Conservation (phyloP, 257 asterid genomes). For the Solanum phureja region DNA sequence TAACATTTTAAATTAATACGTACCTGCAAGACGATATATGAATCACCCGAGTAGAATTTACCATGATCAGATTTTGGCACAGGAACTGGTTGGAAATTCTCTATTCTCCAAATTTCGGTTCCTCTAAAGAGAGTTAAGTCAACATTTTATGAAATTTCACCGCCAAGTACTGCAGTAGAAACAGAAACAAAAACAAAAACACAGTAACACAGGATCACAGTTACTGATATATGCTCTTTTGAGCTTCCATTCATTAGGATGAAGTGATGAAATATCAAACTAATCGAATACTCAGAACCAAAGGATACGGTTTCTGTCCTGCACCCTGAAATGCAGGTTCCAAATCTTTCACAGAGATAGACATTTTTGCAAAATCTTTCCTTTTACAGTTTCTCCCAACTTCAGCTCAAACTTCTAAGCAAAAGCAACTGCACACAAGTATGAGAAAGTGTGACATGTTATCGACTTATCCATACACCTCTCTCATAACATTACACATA, state of each 20-base stretch:
- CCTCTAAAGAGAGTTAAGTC: conserved; percentile 56
- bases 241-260: not conserved
- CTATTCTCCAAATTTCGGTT: conserved; percentile 95
- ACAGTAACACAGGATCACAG: not conserved
- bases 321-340: conserved; percentile 96
- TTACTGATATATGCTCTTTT: not conserved
- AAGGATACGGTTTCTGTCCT: conserved; percentile 89
- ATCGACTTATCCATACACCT: not conserved
- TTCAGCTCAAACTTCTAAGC: conserved; percentile 3
- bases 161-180: not conserved
- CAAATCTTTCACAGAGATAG: conserved; percentile 51
- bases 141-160: not conserved
- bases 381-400: conserved; percentile 4
- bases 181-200: not conserved
- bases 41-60: conserved; percentile 90
- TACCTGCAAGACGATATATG: conserved; percentile 88
- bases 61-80: conserved; percentile 78
- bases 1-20: not conserved
- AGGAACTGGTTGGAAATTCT: conserved; percentile 87
- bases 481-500: not conserved
- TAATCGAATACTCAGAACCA: not conserved
- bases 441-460: not conserved
- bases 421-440: conserved; percentile 10
- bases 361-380: conserved; percentile 36
- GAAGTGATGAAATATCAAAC: not conserved